phyloP scores from a whole-genome alignment of 345 rosid genomes.

The Clausena lansium region DNA sequence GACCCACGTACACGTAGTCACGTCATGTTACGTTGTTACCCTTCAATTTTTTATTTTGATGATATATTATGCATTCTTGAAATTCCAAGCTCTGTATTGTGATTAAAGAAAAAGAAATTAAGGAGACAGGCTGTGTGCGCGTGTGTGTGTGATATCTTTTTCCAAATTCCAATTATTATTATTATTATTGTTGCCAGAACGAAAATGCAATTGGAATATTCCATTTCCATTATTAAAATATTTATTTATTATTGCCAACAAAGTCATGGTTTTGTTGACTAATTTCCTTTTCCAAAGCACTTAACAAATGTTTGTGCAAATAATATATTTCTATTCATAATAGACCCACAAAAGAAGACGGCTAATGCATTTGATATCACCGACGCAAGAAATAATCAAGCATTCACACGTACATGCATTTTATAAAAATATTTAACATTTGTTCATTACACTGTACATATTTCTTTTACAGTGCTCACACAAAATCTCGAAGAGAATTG shows the following conservation, averaged over 20 bases:
- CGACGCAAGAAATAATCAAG: neutral
- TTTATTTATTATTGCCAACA: neutral
- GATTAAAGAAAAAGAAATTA: neutral
- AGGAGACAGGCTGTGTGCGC: neutral
- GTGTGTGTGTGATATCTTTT: too few species aligned
- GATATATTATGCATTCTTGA: too few species aligned
- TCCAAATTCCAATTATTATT: too few species aligned
- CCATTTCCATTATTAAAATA: neutral
- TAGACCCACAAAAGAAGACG: neutral
- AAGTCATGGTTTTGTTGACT: too few species aligned
- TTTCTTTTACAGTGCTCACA: neutral
- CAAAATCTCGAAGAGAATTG: neutral
- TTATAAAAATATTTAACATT: neutral
- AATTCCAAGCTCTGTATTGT: neutral
- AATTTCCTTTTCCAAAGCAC: neutral
- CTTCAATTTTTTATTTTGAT: neutral
- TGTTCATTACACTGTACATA: neutral
- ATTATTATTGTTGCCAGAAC: neutral
- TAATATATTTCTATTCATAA: neutral
- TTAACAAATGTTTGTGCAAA: neutral
- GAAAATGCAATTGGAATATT: neutral
- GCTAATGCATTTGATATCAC: neutral
- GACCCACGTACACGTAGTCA: neutral
- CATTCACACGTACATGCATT: neutral
- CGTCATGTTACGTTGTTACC: slow-evolving; percentile 1